A percentile compares a stretch with the other conserved stretches of the same genome.
Conservation (phyloP, 352 stramenopile genomes). For the Pythium oligandrum region DNA sequence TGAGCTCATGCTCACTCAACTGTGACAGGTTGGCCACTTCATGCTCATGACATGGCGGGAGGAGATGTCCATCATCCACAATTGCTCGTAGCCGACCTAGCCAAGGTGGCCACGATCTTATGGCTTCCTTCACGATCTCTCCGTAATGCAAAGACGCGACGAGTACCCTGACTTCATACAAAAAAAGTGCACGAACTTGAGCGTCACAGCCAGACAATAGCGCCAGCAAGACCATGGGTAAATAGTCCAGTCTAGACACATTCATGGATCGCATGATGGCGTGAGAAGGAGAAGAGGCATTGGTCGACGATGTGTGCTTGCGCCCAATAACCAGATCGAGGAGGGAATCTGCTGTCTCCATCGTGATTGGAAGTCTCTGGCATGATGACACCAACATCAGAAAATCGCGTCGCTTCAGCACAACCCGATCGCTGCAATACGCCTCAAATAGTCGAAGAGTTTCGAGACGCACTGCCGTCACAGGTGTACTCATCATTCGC, state of each 20-base stretch:
- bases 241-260: slow-evolving; percentile 44
- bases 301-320: slow-evolving; percentile 17
- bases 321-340: slow-evolving; percentile 62
- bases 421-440: slow-evolving; percentile 62
- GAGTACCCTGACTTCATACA: slow-evolving; percentile 51
- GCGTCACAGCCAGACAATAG: slow-evolving; percentile 42
- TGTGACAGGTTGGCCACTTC: not conserved
- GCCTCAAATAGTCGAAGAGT: slow-evolving; percentile 62
- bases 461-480: slow-evolving; percentile 48
- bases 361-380: slow-evolving; percentile 47
- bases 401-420: slow-evolving; percentile 52
- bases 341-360: slow-evolving; percentile 39
- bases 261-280: slow-evolving; percentile 28
- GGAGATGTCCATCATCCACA: too few relatives aligned
- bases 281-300: not conserved
- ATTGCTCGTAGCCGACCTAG: slow-evolving; percentile 45
- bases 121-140: slow-evolving; percentile 56
- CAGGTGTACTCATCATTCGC: slow-evolving; percentile 44
- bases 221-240: slow-evolving; percentile 50
- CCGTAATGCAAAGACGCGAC: slow-evolving; percentile 36
- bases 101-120: slow-evolving; percentile 71
- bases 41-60: too few relatives aligned
- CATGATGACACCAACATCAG: slow-evolving; percentile 55
- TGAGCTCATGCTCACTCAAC: slow-evolving; percentile 31
- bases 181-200: slow-evolving; percentile 42